phyloP scores from a whole-genome alignment of 768 basidiomycete species.

The Sporobolomyces roseus region DNA sequence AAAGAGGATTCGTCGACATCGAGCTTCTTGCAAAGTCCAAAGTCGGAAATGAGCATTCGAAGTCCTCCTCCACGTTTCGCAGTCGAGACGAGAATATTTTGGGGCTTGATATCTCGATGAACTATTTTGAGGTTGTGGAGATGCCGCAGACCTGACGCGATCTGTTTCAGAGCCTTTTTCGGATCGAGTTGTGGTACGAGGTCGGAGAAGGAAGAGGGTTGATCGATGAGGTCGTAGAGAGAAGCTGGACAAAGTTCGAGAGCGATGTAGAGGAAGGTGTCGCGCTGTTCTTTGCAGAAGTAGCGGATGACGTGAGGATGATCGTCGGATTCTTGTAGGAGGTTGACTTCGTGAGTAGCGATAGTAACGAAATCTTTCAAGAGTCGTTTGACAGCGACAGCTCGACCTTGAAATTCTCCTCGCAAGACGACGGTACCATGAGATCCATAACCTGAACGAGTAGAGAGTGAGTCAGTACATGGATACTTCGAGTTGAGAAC shows the following conservation, averaged over 20 bases:
- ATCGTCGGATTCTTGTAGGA: slow-evolving; percentile 94
- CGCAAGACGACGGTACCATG: slow-evolving; percentile 94
- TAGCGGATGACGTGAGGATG: slow-evolving; percentile 98
- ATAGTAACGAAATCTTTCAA: slow-evolving; percentile 93
- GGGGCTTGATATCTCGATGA: slow-evolving; percentile 98
- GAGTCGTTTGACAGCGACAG: slow-evolving; percentile 96
- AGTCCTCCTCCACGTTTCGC: slow-evolving; percentile 55
- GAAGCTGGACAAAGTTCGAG: slow-evolving; percentile 90
- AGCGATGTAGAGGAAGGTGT: slow-evolving; percentile 94
- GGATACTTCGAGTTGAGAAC: too few species aligned
- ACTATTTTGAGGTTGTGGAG: slow-evolving; percentile 90
- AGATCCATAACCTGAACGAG: slow-evolving; percentile 73
- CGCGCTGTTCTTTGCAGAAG: slow-evolving; percentile 91
- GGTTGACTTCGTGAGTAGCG: slow-evolving; percentile 84
- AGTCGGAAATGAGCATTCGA: slow-evolving; percentile 91
- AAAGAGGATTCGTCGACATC: slow-evolving; percentile 96
- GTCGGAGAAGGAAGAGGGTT: slow-evolving; percentile 66
- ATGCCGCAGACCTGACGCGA: slow-evolving; percentile 81
- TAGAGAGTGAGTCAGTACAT: neutral
- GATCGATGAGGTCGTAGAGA: slow-evolving; percentile 79
- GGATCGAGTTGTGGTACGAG: slow-evolving; percentile 74
- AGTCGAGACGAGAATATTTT: slow-evolving; percentile 85
- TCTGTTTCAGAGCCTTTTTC: slow-evolving; percentile 79
- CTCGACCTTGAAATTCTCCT: slow-evolving; percentile 91
- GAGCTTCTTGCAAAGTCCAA: slow-evolving; percentile 91